Conservation (phyloP, 2,329 filamentous ascomycete genomes). For the Cryphonectria japonica region DNA sequence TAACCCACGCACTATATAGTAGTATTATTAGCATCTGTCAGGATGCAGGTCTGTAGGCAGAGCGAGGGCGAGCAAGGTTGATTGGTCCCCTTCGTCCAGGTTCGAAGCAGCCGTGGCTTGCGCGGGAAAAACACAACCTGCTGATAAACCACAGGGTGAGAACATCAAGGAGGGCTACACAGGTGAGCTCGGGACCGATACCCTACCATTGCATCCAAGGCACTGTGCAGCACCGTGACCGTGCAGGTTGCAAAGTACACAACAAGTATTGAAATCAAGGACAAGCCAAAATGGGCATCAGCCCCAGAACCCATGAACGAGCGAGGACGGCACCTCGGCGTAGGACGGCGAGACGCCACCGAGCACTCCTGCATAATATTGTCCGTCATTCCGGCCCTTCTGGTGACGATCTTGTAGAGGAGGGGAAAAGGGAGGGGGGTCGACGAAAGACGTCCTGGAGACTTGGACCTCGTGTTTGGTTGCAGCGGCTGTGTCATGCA, state of each 20-base stretch:
- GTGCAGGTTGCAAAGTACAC: not conserved
- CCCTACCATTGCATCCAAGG: conserved; percentile 13
- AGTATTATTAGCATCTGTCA: not conserved
- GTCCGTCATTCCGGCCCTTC: not conserved
- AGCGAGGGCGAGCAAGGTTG: not conserved
- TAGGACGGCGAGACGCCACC: conserved; percentile 4
- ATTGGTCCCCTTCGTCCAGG: not conserved
- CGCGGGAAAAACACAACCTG: not conserved
- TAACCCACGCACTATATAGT: not conserved
- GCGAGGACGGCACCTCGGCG: not conserved
- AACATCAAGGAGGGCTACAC: conserved; percentile 12
- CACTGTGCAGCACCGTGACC: conserved; percentile 25
- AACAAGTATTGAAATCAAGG: not conserved
- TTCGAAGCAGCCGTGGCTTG: conserved; percentile 2
- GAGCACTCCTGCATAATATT: not conserved
- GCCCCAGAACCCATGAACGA: not conserved
- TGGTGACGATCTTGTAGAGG: not conserved
- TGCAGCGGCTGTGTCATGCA: not conserved
- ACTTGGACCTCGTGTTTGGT: not conserved
- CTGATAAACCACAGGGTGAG: conserved; percentile 8
- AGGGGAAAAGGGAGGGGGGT: not conserved
- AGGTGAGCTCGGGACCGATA: conserved; percentile 22
- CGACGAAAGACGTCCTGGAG: not conserved
- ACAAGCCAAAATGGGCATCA: not conserved
- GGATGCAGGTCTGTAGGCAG: conserved; percentile 18